Evolutionary conservation across 495 filamentous ascomycete species (phyloP), one percentile per base, ranked within the genome.

Genomic region (Clohesyomyces aquaticus): DNA sequence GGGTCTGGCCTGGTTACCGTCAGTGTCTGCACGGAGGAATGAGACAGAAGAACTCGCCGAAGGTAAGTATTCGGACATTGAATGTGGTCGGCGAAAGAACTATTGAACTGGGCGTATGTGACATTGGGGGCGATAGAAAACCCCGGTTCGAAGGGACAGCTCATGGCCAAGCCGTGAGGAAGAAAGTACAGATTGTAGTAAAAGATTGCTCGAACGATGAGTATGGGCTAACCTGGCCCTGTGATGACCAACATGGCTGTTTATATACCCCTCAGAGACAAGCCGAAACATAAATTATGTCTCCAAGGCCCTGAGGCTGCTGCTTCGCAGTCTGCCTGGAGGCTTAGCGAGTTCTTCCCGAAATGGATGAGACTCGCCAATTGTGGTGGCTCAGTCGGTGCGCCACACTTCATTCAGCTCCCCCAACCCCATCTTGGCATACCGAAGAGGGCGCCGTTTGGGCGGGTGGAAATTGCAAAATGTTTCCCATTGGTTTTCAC

Each of bases 1-100:
- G 38, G 55, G 26, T 59, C 55, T 3, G 47, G 47, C 18, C 47
- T 38, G n/a, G n/a, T n/a, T n/a, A n/a, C n/a, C n/a, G n/a, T n/a
- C n/a, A n/a, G n/a, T n/a, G n/a, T n/a, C n/a, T n/a, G n/a, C n/a
- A n/a, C n/a, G n/a, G n/a, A n/a, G n/a, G n/a, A n/a, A n/a, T n/a
- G n/a, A n/a, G n/a, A n/a, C n/a, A n/a, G n/a, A n/a, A n/a, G n/a
- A n/a, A n/a, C n/a, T n/a, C n/a, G n/a, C n/a, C n/a, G n/a, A 6
- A 38, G 32, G 32, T 38, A 38, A 14, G 32, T 38, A 14, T 38
- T 14, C 14, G 6, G 6, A 14, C 32, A 38, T 14, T 38, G 32
- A 14, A 38, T 6, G 32, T 38, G 6, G 14, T 38, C 32, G 6
- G 6, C 14, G 32, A 38, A 38, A 6, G 32, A 38, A 38, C 32